These are phyloP conservation scores for Pseudocercospora ulei DNA, from an alignment of 2,329 filamentous ascomycete species.

Conservation along the genomic window DNA sequence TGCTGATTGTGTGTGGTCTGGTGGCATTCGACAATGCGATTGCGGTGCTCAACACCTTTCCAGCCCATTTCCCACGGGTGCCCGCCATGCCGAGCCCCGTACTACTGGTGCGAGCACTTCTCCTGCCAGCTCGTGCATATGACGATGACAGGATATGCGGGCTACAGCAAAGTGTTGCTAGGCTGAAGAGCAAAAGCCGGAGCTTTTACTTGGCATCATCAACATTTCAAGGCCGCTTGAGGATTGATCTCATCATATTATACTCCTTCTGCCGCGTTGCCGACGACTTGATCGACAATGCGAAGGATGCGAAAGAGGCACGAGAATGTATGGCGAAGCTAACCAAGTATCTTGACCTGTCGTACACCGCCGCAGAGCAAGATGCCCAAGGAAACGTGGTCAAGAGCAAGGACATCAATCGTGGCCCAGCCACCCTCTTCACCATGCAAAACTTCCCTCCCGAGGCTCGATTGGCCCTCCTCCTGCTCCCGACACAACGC, in stretches of 20 bases:
- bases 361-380: constrained; percentile 36
- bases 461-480: constrained; percentile 46
- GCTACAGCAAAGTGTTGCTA: constrained; percentile 50
- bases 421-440: constrained; percentile 33
- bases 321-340: constrained; percentile 51
- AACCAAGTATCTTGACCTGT: constrained; percentile 48
- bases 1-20: constrained; percentile 58
- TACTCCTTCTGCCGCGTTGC: constrained; percentile 67
- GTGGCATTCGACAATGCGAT: constrained; percentile 60
- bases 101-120: constrained; percentile 47
- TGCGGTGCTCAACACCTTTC: constrained; percentile 56
- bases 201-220: constrained; percentile 66
- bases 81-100: constrained; percentile 44
- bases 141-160: constrained; percentile 50
- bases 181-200: constrained; percentile 55
- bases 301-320: constrained; percentile 46
- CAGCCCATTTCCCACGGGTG: constrained; percentile 46
- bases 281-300: constrained; percentile 63
- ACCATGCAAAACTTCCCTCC: constrained; percentile 46
- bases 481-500: constrained; percentile 50
- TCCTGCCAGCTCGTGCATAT: constrained; percentile 44
- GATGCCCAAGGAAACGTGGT: constrained; percentile 26
- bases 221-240: constrained; percentile 56
- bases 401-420: constrained; percentile 28
- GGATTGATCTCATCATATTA: constrained; percentile 58